A percentile compares a stretch with the other conserved stretches of the same genome.
phyloP scores from a whole-genome alignment of 208 protist genomes.

The Trichomonas vaginalis region DNA sequence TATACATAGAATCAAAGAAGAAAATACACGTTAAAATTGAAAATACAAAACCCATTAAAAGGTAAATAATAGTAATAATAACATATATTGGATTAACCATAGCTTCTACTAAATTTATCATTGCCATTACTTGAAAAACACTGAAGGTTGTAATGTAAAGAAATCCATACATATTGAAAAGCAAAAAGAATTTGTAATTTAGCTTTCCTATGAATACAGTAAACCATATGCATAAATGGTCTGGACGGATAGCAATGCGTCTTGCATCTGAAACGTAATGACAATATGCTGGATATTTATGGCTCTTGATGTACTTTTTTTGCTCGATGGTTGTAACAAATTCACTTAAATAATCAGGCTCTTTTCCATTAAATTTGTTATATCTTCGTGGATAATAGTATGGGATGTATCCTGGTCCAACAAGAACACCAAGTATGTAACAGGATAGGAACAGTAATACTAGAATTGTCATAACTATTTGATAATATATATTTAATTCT shows the following conservation, averaged over 20 bases:
- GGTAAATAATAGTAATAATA: background rate
- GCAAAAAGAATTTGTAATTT: slow-evolving; percentile 2
- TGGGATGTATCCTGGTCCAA: background rate
- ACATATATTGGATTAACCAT: background rate
- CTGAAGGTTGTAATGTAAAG: background rate
- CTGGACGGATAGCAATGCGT: background rate
- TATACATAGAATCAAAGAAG: background rate
- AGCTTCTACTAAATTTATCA: background rate
- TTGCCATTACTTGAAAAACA: background rate
- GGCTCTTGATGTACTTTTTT: background rate
- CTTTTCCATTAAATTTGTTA: background rate
- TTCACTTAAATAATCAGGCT: background rate
- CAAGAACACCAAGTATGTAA: background rate
- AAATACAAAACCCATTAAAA: background rate
- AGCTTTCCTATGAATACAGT: background rate
- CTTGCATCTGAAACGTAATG: background rate
- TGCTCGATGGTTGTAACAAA: background rate
- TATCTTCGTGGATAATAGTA: background rate
- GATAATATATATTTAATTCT: background rate
- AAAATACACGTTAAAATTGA: background rate
- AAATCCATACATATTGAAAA: slow-evolving; percentile 10
- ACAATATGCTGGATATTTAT: background rate
- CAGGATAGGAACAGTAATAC: background rate
- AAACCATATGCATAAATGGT: background rate
- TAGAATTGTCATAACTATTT: background rate